Conservation (phyloP, 805 yeast genomes). For the Teunomyces aglyptinius region DNA sequence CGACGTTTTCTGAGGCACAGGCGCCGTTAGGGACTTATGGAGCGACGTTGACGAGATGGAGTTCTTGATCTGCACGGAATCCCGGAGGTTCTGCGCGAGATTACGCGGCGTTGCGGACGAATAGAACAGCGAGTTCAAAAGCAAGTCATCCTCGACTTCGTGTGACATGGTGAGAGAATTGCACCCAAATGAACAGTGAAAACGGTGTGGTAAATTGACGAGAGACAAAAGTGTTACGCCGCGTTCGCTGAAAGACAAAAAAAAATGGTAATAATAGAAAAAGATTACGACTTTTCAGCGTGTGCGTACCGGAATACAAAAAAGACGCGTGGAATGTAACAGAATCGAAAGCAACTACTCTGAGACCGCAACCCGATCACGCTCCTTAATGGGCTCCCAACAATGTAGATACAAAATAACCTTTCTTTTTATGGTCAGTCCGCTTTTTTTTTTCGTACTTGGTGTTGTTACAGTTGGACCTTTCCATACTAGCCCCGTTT, state of each 20-base stretch:
- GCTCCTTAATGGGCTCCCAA: background rate
- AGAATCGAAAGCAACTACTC: background rate
- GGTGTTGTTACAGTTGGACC: too few relatives aligned
- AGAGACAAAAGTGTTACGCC: background rate
- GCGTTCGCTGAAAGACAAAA: background rate
- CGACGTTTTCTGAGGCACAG: conserved; percentile 15
- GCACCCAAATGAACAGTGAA: background rate
- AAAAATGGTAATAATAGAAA: background rate
- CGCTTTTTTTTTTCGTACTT: too few relatives aligned
- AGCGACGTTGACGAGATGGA: conserved; percentile 26
- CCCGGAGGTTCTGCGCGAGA: conserved; percentile 26
- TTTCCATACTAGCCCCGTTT: too few relatives aligned
- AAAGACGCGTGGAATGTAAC: background rate
- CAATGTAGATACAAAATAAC: too few relatives aligned
- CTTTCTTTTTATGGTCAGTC: too few relatives aligned
- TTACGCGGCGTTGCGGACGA: conserved; percentile 22
- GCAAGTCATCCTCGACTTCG: conserved; percentile 24
- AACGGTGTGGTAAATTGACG: background rate
- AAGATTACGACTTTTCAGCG: background rate
- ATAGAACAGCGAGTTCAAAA: conserved; percentile 34
- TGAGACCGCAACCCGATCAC: background rate
- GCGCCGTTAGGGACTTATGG: conserved; percentile 7
- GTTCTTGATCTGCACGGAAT: conserved; percentile 26
- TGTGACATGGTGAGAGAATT: background rate
- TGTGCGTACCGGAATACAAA: background rate